A percentile compares a stretch with the other conserved stretches of the same genome.
phyloP scores from a whole-genome alignment of 768 basidiomycete genomes.

The Polyporus arcularius region DNA sequence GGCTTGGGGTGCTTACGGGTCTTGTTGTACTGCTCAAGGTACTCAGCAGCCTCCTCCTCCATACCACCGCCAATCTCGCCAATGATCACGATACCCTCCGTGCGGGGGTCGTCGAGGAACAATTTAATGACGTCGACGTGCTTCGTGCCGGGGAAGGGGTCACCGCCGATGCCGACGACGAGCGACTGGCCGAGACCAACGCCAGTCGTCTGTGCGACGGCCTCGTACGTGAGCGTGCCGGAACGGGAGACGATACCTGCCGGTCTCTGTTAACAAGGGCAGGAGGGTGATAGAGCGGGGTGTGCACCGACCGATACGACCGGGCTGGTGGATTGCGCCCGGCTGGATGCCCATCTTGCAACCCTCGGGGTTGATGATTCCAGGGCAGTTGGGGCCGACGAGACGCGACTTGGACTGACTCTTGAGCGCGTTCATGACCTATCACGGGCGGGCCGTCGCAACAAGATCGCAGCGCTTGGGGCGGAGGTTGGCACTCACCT shows the following conservation, averaged over 20 bases:
- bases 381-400: constrained; percentile 98
- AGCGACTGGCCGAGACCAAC: constrained; percentile 96
- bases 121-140: constrained; percentile 96
- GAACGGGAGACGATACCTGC: constrained; percentile 93
- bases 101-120: constrained; percentile 91
- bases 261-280: neutral
- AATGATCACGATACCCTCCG: constrained; percentile 97
- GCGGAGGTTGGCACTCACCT: constrained; percentile 41
- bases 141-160: constrained; percentile 95
- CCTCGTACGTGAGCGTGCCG: constrained; percentile 97
- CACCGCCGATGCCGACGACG: constrained; percentile 96
- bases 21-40: constrained; percentile 91
- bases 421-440: constrained; percentile 94
- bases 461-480: neutral
- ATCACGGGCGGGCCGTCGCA: neutral
- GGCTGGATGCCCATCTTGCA: constrained; percentile 99
- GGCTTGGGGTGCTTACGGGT: constrained; percentile 86
- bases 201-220: constrained; percentile 94
- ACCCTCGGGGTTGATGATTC: constrained; percentile 94
- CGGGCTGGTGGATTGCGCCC: constrained; percentile 95
- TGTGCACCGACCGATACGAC: constrained; percentile 77
- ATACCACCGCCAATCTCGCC: constrained; percentile 99
- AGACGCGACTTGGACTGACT: constrained; percentile 93
- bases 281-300: neutral
- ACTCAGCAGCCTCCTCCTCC: constrained; percentile 99